Evolutionary conservation across 768 basidiomycete genomes (phyloP), one percentile per base, ranked within the genome.

Genomic region (Russula olivacea): DNA sequence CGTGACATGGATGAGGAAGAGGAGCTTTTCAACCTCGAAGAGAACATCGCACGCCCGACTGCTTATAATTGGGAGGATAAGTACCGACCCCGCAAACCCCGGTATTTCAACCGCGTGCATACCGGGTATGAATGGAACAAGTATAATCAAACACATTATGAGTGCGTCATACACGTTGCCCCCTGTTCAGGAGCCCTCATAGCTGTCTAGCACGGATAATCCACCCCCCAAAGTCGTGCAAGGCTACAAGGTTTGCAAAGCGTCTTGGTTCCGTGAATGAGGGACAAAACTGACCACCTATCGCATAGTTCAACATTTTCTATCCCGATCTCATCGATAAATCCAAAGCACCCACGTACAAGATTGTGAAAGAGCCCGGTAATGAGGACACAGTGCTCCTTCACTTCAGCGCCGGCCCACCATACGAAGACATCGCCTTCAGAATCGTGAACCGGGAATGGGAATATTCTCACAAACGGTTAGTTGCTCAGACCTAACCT

Each of bases 121-220:
- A 99, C 97, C 34, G 97, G 97, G 30, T 99, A 96, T 72, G 97
- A 99, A 73, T 99, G 97, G 97, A 98, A 96, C 80, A 98, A 98
- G 79, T 99, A 98, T 75, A 98, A 98, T 74, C 96, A 98, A 74
- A 98, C 97, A 4, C 97, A 98, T 76, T 99, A 98, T 74, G 97
- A 98, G 93, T 96, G 78, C 67, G 91, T 81, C 23, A 60, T 49
- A 19, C 47, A 45, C 61, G 41, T 61, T 54, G 54, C 52, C 17
- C 65, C 15, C 23, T 50, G n/a, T 34, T 21, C 15, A 50, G 62
- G 59, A 45, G 50, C 45, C 69, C 63, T 49, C 65, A 63, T 74
- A 58, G 73, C 54, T 21, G 61, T 55, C 11, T 68, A 96, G 94
- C 72, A 91, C 92, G 68, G 97, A 98, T 71, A 99, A 99, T 73